These are phyloP conservation scores for Lachancea quebecensis DNA, from an alignment of 805 yeast species.

Conservation along the genomic window DNA sequence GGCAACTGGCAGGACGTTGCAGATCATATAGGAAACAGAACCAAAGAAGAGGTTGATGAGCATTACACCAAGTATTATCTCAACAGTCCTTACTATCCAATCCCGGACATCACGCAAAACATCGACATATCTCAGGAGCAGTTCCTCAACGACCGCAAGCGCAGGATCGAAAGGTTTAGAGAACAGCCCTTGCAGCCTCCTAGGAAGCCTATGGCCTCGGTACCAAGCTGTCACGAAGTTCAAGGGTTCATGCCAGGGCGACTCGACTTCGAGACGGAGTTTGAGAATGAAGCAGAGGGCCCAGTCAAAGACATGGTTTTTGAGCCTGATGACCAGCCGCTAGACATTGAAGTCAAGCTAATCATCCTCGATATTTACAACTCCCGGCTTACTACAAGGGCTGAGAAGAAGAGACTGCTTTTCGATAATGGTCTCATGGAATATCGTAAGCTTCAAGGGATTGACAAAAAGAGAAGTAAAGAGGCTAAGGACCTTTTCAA, in stretches of 20 bases:
- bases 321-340: conserved; percentile 84
- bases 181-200: conserved; percentile 78
- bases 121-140: conserved; percentile 62
- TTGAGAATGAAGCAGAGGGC: conserved; percentile 93
- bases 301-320: conserved; percentile 93
- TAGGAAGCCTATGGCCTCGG: conserved; percentile 82
- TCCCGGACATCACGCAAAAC: conserved; percentile 76
- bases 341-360: conserved; percentile 84
- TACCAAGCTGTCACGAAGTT: conserved; percentile 92
- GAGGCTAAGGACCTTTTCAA: conserved; percentile 82
- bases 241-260: conserved; percentile 99
- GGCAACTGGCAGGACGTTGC: conserved; percentile 99
- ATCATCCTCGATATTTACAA: conserved; percentile 85
- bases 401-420: conserved; percentile 82
- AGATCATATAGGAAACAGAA: conserved; percentile 88
- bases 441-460: conserved; percentile 70
- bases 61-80: conserved; percentile 75
- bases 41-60: conserved; percentile 82
- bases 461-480: conserved; percentile 78
- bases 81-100: conserved; percentile 67
- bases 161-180: conserved; percentile 64
- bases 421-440: conserved; percentile 74
- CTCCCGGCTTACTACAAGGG: conserved; percentile 81
- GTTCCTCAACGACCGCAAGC: conserved; percentile 60
- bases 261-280: conserved; percentile 91